Conservation (phyloP, 2,329 filamentous ascomycete species). For the Exophiala sp. region DNA sequence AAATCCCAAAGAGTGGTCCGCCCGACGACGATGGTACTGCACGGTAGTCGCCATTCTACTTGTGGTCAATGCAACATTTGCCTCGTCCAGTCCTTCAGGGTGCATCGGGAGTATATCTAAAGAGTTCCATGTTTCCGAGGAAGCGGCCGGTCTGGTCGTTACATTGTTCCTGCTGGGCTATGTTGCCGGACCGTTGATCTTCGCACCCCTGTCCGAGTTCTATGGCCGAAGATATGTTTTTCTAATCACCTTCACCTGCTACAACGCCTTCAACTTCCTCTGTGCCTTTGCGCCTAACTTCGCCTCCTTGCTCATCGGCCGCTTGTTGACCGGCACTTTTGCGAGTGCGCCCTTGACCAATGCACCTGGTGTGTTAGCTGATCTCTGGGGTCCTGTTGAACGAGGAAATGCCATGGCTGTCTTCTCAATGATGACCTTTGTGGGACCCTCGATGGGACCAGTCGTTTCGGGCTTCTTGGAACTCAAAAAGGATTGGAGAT, state of each 20-base stretch:
- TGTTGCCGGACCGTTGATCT: slow-evolving; percentile 59
- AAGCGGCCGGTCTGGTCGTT: slow-evolving; percentile 55
- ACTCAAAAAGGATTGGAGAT: slow-evolving; percentile 49
- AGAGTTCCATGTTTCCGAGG: slow-evolving; percentile 47
- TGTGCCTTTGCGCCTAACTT: slow-evolving; percentile 57
- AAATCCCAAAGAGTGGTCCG: slow-evolving; percentile 42
- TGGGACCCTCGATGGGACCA: slow-evolving; percentile 53
- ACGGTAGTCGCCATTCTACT: slow-evolving; percentile 39
- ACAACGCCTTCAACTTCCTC: slow-evolving; percentile 50
- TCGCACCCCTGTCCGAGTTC: slow-evolving; percentile 65
- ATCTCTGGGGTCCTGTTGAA: slow-evolving; percentile 53
- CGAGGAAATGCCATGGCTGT: slow-evolving; percentile 54
- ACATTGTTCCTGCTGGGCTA: slow-evolving; percentile 64
- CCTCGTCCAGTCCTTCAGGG: slow-evolving; percentile 44
- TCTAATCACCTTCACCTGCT: slow-evolving; percentile 39
- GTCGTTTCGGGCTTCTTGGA: slow-evolving; percentile 57
- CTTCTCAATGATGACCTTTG: slow-evolving; percentile 54
- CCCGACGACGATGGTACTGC: slow-evolving; percentile 41
- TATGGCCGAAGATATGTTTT: slow-evolving; percentile 57
- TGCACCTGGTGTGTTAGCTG: slow-evolving; percentile 49
- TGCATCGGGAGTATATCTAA: slow-evolving; percentile 40
- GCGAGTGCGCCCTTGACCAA: slow-evolving; percentile 47
- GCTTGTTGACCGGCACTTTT: slow-evolving; percentile 56
- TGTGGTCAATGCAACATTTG: slow-evolving; percentile 56
- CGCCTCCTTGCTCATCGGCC: slow-evolving; percentile 50